phyloP scores from a whole-genome alignment of 2,329 filamentous ascomycete genomes.

The Xylariaceae sp. region DNA sequence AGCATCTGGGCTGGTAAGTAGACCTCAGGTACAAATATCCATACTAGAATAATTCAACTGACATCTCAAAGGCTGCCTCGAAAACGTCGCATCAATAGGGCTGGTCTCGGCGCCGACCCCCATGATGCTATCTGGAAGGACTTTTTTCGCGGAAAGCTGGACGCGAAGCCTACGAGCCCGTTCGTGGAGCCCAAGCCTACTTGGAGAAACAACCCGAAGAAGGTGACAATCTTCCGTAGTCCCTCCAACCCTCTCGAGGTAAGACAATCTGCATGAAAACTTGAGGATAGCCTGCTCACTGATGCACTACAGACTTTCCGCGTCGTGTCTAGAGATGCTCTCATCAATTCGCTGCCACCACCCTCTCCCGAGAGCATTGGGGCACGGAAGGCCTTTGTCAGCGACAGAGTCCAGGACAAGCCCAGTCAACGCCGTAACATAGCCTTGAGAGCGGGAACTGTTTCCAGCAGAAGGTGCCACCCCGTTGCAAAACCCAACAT shows the following conservation, averaged over 20 bases:
- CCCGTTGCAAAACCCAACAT: no score
- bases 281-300: no score
- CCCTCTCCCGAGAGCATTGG: no score
- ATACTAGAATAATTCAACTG: neutral
- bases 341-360: no score
- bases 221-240: conserved; percentile 1
- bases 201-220: conserved; percentile 4
- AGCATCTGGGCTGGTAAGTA: conserved; percentile 14
- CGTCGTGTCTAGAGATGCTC: no score
- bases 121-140: conserved; percentile 12
- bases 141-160: conserved; percentile 12
- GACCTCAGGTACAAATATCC: neutral
- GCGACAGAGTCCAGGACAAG: no score
- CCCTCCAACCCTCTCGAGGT: neutral
- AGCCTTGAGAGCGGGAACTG: no score
- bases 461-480: no score
- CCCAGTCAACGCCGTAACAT: no score
- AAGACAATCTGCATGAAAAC: no score
- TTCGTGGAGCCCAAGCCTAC: conserved; percentile 6
- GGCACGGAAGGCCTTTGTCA: no score
- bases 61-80: conserved; percentile 7
- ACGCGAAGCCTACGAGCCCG: neutral
- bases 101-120: conserved; percentile 15
- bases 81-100: conserved; percentile 1
- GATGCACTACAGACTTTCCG: no score